Conservation (phyloP, 176 grass and related monocot genomes). For the barley (Hordeum vulgare) region MorexV3_pseudomolecules_assembly NC_058520.1:553304778-553305277, state of each 20-base stretch:
- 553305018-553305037: slow-evolving; percentile 42
- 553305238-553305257: slow-evolving; percentile 61
- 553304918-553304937: neutral
- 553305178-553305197: slow-evolving; percentile 48
- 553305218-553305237: slow-evolving; percentile 63
- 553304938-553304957: neutral
- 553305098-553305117: neutral
- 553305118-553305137: neutral
- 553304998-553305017: slow-evolving; percentile 54
- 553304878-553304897: neutral
- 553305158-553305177: neutral
- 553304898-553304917: neutral
- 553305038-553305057: slow-evolving; percentile 43
- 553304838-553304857: slow-evolving; percentile 27
- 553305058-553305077: neutral
- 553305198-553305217: slow-evolving; percentile 34
- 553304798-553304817: neutral
- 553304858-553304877: slow-evolving; percentile 21
- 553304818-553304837: slow-evolving; percentile 32
- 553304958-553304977: neutral
- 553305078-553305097: too few species aligned
- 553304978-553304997: slow-evolving; percentile 44
- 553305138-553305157: too few species aligned
- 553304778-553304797: neutral
- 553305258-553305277: slow-evolving; percentile 59